These are phyloP conservation scores for Pleurozium schreberi DNA, from an alignment of 225 moss, liverwort and hornwort genomes.

Conservation along the genomic window DNA sequence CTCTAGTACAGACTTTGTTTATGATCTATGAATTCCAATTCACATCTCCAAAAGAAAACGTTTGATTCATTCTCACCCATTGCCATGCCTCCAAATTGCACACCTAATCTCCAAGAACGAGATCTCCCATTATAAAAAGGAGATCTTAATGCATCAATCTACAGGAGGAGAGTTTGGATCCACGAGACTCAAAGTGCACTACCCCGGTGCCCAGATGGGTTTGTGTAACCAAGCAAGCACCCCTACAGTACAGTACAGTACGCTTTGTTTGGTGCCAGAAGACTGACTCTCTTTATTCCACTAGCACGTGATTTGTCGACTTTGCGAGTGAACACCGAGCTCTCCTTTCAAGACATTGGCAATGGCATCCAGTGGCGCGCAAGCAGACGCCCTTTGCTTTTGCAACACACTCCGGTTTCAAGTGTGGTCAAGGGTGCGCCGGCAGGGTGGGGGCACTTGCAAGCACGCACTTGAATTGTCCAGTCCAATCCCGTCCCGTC, in stretches of 20 bases:
- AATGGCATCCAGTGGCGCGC: not conserved
- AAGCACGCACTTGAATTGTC: not conserved
- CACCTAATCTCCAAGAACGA: not conserved
- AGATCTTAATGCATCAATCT: not conserved
- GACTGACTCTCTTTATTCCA: no score
- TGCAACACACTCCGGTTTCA: not conserved
- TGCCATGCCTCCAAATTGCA: not conserved
- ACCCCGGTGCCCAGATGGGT: accelerated
- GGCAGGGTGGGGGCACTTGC: not conserved
- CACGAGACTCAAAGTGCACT: no score
- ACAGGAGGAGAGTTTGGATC: accelerated
- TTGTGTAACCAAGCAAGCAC: not conserved
- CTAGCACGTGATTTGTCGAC: no score
- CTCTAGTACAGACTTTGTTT: not conserved
- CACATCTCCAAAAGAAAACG: accelerated
- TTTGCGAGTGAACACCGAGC: no score
- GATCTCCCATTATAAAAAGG: accelerated
- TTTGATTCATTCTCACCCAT: not conserved
- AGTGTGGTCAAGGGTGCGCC: not conserved
- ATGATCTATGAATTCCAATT: not conserved
- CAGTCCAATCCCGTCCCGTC: not conserved
- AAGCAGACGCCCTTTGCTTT: not conserved
- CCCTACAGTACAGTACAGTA: accelerated
- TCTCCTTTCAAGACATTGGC: not conserved
- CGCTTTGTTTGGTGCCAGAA: accelerated